Evolutionary conservation across 78 protist genomes (phyloP).

Genomic region (Planoprotostelium fungivorum): DNA sequence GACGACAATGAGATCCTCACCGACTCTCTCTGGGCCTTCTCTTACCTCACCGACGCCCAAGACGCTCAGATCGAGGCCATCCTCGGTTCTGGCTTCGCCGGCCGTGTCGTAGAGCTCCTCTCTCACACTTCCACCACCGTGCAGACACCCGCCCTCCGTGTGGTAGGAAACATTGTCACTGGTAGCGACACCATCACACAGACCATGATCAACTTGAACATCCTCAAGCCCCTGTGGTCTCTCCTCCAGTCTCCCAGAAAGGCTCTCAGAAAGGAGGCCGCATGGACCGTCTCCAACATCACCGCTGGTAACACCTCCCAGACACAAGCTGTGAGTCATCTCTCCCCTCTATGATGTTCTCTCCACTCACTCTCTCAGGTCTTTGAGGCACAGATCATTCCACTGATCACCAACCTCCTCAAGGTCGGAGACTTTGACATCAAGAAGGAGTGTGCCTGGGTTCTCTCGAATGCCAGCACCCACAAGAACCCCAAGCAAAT

Average conservation of each 20-base stretch:
- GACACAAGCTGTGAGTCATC: slow-evolving; percentile 65
- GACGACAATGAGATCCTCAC: slow-evolving; percentile 82
- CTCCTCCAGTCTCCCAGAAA: slow-evolving; percentile 12
- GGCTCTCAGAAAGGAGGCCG: slow-evolving; percentile 85
- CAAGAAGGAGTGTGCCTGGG: slow-evolving; percentile 96
- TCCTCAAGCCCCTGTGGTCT: slow-evolving; percentile 49
- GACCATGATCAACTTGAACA: slow-evolving; percentile 52
- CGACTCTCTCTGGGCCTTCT: slow-evolving; percentile 96
- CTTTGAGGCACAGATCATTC: slow-evolving; percentile 64
- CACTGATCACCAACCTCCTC: slow-evolving; percentile 60
- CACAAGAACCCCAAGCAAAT: slow-evolving; percentile 77
- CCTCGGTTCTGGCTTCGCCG: slow-evolving; percentile 56
- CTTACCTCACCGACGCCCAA: slow-evolving; percentile 90
- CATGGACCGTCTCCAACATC: slow-evolving; percentile 96
- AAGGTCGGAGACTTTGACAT: slow-evolving; percentile 62
- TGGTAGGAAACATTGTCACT: slow-evolving; percentile 95
- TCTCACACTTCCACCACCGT: slow-evolving; percentile 19
- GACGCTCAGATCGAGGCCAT: slow-evolving; percentile 75
- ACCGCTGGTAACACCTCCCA: slow-evolving; percentile 92
- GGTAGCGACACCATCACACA: slow-evolving; percentile 93
- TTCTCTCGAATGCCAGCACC: slow-evolving; percentile 89
- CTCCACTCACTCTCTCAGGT: neutral
- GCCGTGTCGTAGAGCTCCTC: slow-evolving; percentile 82
- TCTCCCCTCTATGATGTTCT: neutral
- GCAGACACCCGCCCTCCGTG: slow-evolving; percentile 90